Conservation (phyloP, 345 rosid species). For the Cardiospermum halicacabum region DNA sequence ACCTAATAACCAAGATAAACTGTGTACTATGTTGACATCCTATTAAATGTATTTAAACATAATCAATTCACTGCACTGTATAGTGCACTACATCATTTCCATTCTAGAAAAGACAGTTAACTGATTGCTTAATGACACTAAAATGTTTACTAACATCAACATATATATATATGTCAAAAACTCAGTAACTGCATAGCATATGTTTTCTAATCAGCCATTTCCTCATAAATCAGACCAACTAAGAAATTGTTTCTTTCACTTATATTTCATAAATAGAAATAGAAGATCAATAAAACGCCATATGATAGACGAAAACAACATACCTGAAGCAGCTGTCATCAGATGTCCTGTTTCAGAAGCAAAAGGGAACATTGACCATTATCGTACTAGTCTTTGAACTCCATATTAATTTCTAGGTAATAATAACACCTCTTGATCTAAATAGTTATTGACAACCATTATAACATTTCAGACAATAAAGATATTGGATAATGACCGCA, state of each 20-base stretch:
- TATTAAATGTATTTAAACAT: neutral
- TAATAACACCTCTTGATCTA: too few relatives aligned
- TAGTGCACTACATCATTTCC: neutral
- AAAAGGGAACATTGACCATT: neutral
- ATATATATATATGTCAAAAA: too few relatives aligned
- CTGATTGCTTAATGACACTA: too few relatives aligned
- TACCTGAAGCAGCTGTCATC: neutral
- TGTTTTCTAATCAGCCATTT: neutral
- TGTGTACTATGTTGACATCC: neutral
- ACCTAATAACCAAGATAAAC: neutral
- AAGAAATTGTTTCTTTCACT: neutral
- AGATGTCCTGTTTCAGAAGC: neutral
- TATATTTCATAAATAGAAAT: too few relatives aligned
- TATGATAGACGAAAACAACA: neutral
- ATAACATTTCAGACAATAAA: too few relatives aligned
- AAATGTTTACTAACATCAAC: too few relatives aligned
- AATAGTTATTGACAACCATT: too few relatives aligned
- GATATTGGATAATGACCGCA: neutral
- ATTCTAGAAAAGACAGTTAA: neutral
- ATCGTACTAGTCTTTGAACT: neutral
- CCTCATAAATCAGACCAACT: neutral
- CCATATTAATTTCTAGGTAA: too few relatives aligned
- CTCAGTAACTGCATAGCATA: neutral
- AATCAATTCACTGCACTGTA: neutral
- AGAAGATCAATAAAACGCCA: too few relatives aligned